Conservation (phyloP, 345 rosid genomes). For the Draba incana region DNA sequence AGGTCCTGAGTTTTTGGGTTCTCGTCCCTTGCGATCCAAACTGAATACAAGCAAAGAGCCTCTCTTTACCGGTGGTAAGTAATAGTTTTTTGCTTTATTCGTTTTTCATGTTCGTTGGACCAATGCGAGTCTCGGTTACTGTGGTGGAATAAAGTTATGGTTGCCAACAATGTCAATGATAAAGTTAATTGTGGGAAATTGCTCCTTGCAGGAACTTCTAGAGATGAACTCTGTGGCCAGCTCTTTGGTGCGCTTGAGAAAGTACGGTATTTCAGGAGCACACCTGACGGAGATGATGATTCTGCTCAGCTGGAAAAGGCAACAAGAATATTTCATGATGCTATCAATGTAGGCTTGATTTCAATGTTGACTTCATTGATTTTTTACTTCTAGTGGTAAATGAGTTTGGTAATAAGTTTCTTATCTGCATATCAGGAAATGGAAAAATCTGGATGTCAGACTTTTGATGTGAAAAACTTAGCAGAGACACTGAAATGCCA, state of each 20-base stretch:
- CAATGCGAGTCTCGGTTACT: background rate
- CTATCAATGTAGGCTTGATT: constrained; percentile 55
- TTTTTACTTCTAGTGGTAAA: background rate
- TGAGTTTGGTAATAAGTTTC: constrained; percentile 9
- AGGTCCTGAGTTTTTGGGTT: constrained; percentile 28
- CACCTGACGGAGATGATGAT: constrained; percentile 70
- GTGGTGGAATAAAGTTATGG: background rate
- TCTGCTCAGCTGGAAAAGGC: constrained; percentile 71
- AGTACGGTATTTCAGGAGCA: constrained; percentile 52
- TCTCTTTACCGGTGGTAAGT: constrained; percentile 31
- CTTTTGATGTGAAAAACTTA: constrained; percentile 50
- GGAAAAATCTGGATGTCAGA: constrained; percentile 67
- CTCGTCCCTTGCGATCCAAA: constrained; percentile 15
- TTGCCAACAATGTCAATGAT: background rate
- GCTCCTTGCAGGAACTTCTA: constrained; percentile 54
- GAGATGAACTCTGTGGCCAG: constrained; percentile 81
- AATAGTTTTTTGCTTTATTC: background rate
- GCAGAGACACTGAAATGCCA: constrained; percentile 76
- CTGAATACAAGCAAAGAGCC: constrained; percentile 27
- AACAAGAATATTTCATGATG: constrained; percentile 68
- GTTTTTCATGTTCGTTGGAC: background rate
- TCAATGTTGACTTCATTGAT: constrained; percentile 4
- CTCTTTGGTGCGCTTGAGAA: constrained; percentile 84
- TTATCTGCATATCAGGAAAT: constrained; percentile 62
- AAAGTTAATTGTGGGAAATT: constrained; percentile 1